Base-by-base conservation (phyloP, 768 basidiomycete genomes). In the Hericium erinaceus region DNA sequence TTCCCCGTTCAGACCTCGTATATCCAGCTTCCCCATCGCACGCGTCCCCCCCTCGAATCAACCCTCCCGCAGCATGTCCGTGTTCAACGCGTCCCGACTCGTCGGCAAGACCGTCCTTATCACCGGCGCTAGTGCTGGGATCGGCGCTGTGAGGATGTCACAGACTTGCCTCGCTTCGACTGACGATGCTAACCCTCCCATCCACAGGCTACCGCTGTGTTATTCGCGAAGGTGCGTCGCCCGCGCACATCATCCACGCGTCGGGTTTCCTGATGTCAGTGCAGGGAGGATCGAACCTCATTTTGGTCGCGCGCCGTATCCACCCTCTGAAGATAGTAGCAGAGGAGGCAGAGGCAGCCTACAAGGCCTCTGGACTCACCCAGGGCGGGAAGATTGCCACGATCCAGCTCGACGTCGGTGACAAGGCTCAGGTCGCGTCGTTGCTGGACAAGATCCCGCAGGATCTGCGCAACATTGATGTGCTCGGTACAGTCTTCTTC, bases 71-170 rank as follows among this genome's bases (percentile, higher is more conserved):
- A 66, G 59, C 55, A 90, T 90, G 89, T 85, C 89, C 37, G 70
- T 93, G 54, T 93, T 93, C 80, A 88, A 87, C 69, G 77, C 86
- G 46, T 80, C 87, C 54, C 83, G 87, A 64, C 73, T 93, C n/a
- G 68, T 86, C 41, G 87, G 87, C 65, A 92, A 93, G 72, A 91
- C 85, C 38, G 87, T 92, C 58, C 80, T 95, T 52, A 80, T 95
- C 60, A 95, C 93, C 28, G 93, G 93, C 20, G 92, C 93, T 4
- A 90, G 88, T 68, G 81, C 86, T 46, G 93, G 93, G 48, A 95
- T 95, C 61, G 93, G 93, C 57, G 87, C 91, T 56, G 90, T 91
- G 65, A 68, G 85, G 10, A 51, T 71, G 38, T 18, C 28, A 56
- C 6, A 46, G 44, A 46, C 13, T 20, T 46, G 16, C n/a, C n/a